Base-by-base conservation (phyloP, 768 basidiomycete species). In the Rhodotorula diobovata region DNA sequence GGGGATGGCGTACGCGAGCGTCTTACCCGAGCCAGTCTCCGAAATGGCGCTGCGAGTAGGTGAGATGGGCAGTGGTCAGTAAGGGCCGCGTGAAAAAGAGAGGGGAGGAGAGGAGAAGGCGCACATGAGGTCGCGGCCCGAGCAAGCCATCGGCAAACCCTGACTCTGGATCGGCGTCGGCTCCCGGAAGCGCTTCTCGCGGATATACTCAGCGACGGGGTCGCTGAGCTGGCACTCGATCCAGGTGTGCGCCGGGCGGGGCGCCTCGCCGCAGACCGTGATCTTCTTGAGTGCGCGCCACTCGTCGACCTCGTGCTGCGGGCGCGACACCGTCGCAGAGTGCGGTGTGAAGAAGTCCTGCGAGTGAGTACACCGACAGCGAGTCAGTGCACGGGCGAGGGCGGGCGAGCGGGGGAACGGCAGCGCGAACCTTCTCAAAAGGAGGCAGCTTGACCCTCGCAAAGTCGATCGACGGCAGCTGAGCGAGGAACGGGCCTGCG, bases 151-250 rank as follows among this genome's bases (percentile, higher is more conserved):
- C 4, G 96, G 93, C 66, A 99, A 89, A 35, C 95, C 94, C 81
- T 98, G 96, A 28, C 96, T 83, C 80, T 99, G 96, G 77, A 99
- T 98, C 7, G 95, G 93, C 4, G 95, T 93, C 0, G 96, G 96
- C 55, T 37, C 45, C 14, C 2, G 83, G 77, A 97, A 98, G 53
- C 89, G 88, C 66, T 93, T 92, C 39, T 86, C 84, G 80, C 87
- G 88, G 56, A 99, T 84, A 80, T 88, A 89, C 89, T 93, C 34
- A 2, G 14, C 32, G 61, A 51, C 23, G 20, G 21, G 62, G 30
- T 41, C 34, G 1, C 37, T 60, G 35, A 41, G 2, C 12, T 11
- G 76, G 76, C 81, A 68, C 79, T 91, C 91, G 43, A 84, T 84
- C 81, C 97, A 98, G 72, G 88, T 86, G 72, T 90, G 88, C 57